Evolutionary conservation across 352 stramenopile species (phyloP), one percentile per base, ranked within the genome.

Genomic region (Pythium pectinolyticum): DNA sequence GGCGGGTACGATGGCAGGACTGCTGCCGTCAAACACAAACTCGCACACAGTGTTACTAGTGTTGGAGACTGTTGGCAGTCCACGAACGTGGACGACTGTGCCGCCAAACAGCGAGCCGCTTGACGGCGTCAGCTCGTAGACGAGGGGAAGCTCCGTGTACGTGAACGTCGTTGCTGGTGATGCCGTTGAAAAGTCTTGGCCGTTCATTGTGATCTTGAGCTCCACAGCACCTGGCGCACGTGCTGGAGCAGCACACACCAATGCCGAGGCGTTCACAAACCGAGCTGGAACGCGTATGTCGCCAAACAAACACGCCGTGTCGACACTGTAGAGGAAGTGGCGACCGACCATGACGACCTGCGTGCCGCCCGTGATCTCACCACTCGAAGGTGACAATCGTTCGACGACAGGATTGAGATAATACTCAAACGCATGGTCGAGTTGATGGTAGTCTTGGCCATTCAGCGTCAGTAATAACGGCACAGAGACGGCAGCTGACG

Each of bases 391-490:
- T 0, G 48, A 46, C 4, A 92, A 40, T 2, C 34, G 19, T 49
- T 86, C 69, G 35, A 96, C 53, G 6, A 70, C 60, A 1, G 70
- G 53, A 17, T 82, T 65, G 11, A 78, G 48, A 37, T 76, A 67
- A 39, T 90, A 95, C 35, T 92, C 78, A 60, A 94, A 97, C 0
- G 63, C 32, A 30, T 72, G 61, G 5, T 67, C 48, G 0, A 84
- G 22, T 3, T 20, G 49, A 2, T 84, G 49, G 53, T 86, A 86
- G 56, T 96, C 84, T 60, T 89, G 78, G 9, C 80, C 84, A 46
- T 96, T 96, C 5, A 90, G 52, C n/a, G 84, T 77, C n/a, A 96
- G 46, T 11, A 86, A 62, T 11, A 96, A 51, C 0, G 77, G 53
- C 27, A 90, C 72, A 8, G 52, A 43, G 1, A 77, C 43, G 8